Base-by-base conservation (phyloP, 2,329 filamentous ascomycete species). In the Clonostachys rhizophaga region DNA sequence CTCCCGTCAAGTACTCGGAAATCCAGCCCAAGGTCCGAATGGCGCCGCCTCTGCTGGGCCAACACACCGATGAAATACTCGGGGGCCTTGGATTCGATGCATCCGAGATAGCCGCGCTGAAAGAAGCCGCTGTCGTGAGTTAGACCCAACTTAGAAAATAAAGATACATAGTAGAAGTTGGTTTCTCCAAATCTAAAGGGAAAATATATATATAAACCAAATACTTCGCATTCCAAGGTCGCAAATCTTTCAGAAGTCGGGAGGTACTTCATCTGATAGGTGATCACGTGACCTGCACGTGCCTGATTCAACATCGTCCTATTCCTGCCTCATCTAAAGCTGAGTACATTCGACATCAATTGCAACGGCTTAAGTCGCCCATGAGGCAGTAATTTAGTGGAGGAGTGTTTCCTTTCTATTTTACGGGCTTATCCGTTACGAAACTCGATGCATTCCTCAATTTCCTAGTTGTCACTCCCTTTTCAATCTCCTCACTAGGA, bases 1-100 rank as follows among this genome's bases (percentile, higher is more conserved):
- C 91, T 1, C 94, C 94, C 0, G 85, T 99, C 49, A 99, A 99
- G 65, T 95, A 91, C 65, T 96, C 91, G 6, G 83, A 91, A 55
- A 87, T 86, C 24, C 83, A 79, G 55, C 90, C 91, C 0, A 79
- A 82, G 5, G 83, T 95, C 37, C 77, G 92, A 34, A 86, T 75
- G 5, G 80, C 88, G 24, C 94, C 94, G 16, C 94, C 94, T 2
- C 87, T 86, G 8, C 69, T 99, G 34, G 94, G 91, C 1, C 83
- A 96, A 67, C 90, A 96, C 65, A 96, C 91, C 0, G 75, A 89
- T 54, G 87, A 94, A 63, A 76, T 96, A 6, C 65, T 96, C 49
- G 62, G 65, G 17, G 76, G 79, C 20, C 66, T 94, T 16, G 82
- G 83, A 0, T 70, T 89, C 54, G 72, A 67, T 14, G 67, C 74